Conservation (phyloP, 106 monocot genomes). For the Platanthera guangdongensis region DNA sequence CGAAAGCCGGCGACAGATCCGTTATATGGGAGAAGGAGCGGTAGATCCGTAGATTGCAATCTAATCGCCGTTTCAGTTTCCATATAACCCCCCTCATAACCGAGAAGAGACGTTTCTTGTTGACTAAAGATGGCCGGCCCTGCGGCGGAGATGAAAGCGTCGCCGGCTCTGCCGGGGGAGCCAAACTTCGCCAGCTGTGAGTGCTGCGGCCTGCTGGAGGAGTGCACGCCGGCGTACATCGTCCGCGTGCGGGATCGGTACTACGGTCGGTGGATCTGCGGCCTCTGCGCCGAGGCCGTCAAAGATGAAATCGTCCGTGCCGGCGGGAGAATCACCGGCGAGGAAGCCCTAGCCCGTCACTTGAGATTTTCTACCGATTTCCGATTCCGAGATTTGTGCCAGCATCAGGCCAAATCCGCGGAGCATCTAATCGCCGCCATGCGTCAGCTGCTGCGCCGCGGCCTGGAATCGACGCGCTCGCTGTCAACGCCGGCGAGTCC, state of each 20-base stretch:
- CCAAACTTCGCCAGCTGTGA: conserved; percentile 38
- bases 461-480: conserved; percentile 42
- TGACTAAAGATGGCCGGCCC: background rate
- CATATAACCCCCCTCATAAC: background rate
- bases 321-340: conserved; percentile 24
- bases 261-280: conserved; percentile 49
- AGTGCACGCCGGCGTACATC: conserved; percentile 61
- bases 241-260: conserved; percentile 28
- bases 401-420: conserved; percentile 19
- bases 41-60: background rate
- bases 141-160: background rate
- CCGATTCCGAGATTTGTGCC: conserved; percentile 6
- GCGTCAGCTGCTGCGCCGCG: conserved; percentile 43
- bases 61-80: background rate
- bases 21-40: conserved; percentile 37
- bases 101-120: too few relatives aligned
- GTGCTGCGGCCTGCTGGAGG: conserved; percentile 56
- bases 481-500: conserved; percentile 29
- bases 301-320: conserved; percentile 47
- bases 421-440: conserved; percentile 47
- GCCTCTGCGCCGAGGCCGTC: conserved; percentile 55
- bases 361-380: conserved; percentile 32
- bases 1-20: background rate
- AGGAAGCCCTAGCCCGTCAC: conserved; percentile 54
- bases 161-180: conserved; percentile 3